A percentile compares a stretch with the other conserved stretches of the same genome.
These are phyloP conservation scores for Abortiporus biennis DNA, from an alignment of 1,284 basidiomycete genomes.

Conservation along the genomic window DNA sequence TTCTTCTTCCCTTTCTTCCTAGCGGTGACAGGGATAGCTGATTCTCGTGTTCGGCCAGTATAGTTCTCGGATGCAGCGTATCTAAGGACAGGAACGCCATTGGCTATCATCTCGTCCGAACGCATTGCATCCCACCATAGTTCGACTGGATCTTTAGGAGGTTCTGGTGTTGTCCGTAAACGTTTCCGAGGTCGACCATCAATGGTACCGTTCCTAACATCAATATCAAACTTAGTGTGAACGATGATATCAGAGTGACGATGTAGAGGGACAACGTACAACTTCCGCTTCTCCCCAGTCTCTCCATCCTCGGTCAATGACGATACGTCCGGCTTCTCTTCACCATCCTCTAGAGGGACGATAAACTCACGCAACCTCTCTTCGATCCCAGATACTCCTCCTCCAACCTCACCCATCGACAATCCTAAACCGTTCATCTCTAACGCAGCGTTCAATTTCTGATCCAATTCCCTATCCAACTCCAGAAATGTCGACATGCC, in stretches of 20 bases:
- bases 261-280: conserved; percentile 33
- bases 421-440: conserved; percentile 8
- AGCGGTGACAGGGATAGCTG: conserved; percentile 27
- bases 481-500: conserved; percentile 64
- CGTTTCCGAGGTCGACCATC: conserved; percentile 40
- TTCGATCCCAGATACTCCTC: no score
- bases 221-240: no score
- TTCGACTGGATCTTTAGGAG: conserved; percentile 35
- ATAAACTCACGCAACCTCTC: conserved; percentile 36
- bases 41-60: conserved; percentile 9
- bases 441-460: conserved; percentile 7
- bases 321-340: conserved; percentile 33
- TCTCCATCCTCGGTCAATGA: conserved; percentile 32
- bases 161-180: conserved; percentile 22
- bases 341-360: conserved; percentile 28
- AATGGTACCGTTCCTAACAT: conserved; percentile 29
- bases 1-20: conserved; percentile 29
- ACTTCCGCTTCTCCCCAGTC: conserved; percentile 57
- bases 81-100: conserved; percentile 56
- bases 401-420: conserved; percentile 13
- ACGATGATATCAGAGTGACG: neutral
- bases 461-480: conserved; percentile 44
- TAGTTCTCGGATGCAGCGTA: conserved; percentile 34
- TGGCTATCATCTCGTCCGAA: conserved; percentile 53
- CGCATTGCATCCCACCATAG: conserved; percentile 73